These are phyloP conservation scores for Cercospora sp. DNA, from an alignment of 2,329 filamentous ascomycete species.

Conservation along the genomic window DNA sequence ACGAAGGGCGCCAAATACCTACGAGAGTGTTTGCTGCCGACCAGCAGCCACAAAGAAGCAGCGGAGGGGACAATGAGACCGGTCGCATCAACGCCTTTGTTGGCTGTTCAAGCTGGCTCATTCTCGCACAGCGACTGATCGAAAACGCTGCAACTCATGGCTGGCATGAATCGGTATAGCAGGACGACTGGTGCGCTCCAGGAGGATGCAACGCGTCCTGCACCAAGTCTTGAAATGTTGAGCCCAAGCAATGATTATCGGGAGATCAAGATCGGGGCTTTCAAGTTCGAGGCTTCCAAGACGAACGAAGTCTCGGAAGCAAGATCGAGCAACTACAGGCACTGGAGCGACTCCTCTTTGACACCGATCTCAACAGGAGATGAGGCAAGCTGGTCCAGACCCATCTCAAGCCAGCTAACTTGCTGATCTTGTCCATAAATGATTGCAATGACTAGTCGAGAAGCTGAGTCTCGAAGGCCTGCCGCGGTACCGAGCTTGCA, in stretches of 20 bases:
- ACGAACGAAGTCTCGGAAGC: not conserved
- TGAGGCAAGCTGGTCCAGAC: not conserved
- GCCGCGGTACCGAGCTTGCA: not conserved
- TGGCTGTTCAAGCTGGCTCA: not conserved
- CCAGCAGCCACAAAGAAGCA: not conserved
- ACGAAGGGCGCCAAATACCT: not conserved
- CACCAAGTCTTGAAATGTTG: not conserved
- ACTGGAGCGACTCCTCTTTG: not conserved
- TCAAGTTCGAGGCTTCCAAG: not conserved
- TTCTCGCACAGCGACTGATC: not conserved
- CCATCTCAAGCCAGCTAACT: not conserved
- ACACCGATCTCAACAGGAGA: not conserved
- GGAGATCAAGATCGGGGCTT: not conserved
- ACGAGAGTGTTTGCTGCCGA: not conserved
- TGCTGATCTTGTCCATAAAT: not conserved
- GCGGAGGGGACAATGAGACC: not conserved
- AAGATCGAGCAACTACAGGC: not conserved
- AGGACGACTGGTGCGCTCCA: no score
- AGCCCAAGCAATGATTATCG: not conserved
- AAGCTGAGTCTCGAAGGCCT: not conserved
- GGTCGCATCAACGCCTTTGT: not conserved
- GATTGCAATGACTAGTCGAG: not conserved
- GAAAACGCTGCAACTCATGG: no score
- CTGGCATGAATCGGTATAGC: no score
- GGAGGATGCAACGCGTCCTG: no score